Conservation (phyloP, 805 yeast genomes). For the Yarrowia osloensis region DNA sequence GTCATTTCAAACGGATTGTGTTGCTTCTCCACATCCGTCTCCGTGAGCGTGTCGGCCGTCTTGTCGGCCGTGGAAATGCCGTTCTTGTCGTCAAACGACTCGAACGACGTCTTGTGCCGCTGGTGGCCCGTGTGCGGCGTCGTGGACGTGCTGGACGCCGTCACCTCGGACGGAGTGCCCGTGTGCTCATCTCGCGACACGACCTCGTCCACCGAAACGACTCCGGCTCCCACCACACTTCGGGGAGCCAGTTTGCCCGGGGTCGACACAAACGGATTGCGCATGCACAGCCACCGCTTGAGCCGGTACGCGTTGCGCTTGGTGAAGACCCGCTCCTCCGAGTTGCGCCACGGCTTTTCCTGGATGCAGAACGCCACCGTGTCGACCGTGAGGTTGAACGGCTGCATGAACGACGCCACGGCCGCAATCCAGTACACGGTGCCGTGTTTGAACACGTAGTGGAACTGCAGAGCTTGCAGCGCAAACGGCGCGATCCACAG, state of each 20-base stretch:
- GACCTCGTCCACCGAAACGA: background rate
- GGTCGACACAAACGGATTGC: constrained; percentile 3
- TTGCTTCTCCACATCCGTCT: constrained; percentile 5
- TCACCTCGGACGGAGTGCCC: background rate
- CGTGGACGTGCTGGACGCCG: constrained; percentile 5
- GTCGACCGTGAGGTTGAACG: constrained; percentile 76
- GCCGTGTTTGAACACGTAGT: constrained; percentile 43
- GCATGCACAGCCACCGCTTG: constrained; percentile 27
- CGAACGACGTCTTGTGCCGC: constrained; percentile 22
- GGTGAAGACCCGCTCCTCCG: constrained; percentile 31
- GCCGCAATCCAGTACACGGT: constrained; percentile 63
- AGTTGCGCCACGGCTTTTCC: constrained; percentile 46
- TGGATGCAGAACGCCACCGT: constrained; percentile 70
- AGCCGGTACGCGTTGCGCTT: constrained; percentile 22
- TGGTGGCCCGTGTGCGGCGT: background rate
- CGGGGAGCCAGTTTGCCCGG: constrained; percentile 19
- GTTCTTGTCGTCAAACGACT: constrained; percentile 7
- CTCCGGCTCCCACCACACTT: constrained; percentile 5
- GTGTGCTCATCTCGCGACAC: background rate
- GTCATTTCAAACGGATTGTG: constrained; percentile 22
- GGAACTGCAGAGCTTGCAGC: constrained; percentile 58
- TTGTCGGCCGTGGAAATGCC: constrained; percentile 4
- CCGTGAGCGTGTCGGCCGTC: constrained; percentile 19
- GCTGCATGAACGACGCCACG: constrained; percentile 70
- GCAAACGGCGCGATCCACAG: constrained; percentile 82